phyloP scores from a whole-genome alignment of 345 rosid species.

The Stellera chamaejasme region DNA sequence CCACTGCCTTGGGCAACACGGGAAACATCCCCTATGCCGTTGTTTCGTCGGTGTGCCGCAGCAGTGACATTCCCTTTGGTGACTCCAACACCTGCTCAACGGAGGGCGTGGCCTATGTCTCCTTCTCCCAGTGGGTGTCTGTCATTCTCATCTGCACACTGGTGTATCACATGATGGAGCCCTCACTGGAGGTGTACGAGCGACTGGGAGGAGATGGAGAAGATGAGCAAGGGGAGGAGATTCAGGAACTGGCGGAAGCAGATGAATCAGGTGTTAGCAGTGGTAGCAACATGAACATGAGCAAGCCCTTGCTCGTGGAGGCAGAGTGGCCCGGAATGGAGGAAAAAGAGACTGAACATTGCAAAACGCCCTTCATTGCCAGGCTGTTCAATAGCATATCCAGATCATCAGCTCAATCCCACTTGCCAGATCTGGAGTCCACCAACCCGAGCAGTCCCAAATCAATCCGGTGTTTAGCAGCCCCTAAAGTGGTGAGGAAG shows the following conservation, averaged over 20 bases:
- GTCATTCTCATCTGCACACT: slow-evolving; percentile 33
- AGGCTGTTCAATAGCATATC: slow-evolving; percentile 16
- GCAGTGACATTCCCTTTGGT: slow-evolving; percentile 21
- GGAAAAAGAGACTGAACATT: slow-evolving; percentile 20
- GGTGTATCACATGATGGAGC: slow-evolving; percentile 49
- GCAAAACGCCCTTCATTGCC: slow-evolving; percentile 32
- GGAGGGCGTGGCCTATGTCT: slow-evolving; percentile 32
- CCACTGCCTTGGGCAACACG: slow-evolving; percentile 37
- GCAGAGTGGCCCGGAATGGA: slow-evolving; percentile 34
- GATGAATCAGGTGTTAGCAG: not conserved
- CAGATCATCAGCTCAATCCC: slow-evolving; percentile 4
- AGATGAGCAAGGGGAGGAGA: not conserved
- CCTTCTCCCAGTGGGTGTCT: slow-evolving; percentile 38
- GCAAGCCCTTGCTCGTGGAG: slow-evolving; percentile 28
- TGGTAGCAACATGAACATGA: slow-evolving; percentile 4
- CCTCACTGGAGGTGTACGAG: slow-evolving; percentile 20
- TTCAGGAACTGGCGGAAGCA: slow-evolving; percentile 14
- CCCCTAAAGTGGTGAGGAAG: slow-evolving; percentile 20
- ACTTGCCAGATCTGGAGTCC: slow-evolving; percentile 7
- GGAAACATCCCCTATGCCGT: slow-evolving; percentile 28
- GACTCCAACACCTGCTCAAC: slow-evolving; percentile 3
- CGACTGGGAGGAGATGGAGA: not conserved
- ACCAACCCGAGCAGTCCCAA: slow-evolving; percentile 8
- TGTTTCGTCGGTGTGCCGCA: slow-evolving; percentile 26
- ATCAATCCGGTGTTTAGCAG: slow-evolving; percentile 18